Conservation (phyloP, 2,329 filamentous ascomycete species). For the Aspergillus latus region DNA sequence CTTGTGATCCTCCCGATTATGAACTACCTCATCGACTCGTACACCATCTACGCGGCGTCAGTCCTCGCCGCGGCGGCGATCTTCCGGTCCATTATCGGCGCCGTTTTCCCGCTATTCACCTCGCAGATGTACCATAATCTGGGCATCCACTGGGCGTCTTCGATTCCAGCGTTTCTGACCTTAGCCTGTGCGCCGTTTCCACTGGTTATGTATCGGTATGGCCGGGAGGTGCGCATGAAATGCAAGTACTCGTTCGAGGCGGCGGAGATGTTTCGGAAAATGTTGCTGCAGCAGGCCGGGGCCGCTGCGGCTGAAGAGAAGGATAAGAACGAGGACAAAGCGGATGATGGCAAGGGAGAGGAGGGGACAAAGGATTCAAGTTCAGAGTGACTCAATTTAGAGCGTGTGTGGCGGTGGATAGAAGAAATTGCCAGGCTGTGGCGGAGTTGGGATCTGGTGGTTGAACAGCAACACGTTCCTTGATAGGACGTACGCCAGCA, state of each 20-base stretch:
- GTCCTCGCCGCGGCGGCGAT: background rate
- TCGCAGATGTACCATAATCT: background rate
- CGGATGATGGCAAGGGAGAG: too few species aligned
- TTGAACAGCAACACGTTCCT: too few species aligned
- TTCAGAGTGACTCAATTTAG: too few species aligned
- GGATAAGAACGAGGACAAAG: too few species aligned
- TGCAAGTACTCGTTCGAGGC: background rate
- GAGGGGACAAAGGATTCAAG: too few species aligned
- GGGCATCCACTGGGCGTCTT: background rate
- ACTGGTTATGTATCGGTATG: background rate
- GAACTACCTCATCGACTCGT: conserved; percentile 5
- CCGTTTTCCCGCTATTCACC: background rate
- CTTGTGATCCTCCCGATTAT: background rate
- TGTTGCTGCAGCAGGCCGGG: too few species aligned
- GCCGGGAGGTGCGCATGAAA: background rate
- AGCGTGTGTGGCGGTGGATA: too few species aligned
- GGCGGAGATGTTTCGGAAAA: background rate
- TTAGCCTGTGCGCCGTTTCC: background rate
- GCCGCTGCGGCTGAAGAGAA: too few species aligned
- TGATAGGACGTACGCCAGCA: too few species aligned
- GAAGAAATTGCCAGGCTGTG: too few species aligned
- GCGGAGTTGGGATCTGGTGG: too few species aligned
- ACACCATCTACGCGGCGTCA: conserved; percentile 5
- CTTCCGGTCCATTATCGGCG: background rate
- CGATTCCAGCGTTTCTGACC: background rate